These are phyloP conservation scores for Lasiodiplodia gonubiensis DNA, from an alignment of 2,329 filamentous ascomycete genomes.

Conservation along the genomic window DNA sequence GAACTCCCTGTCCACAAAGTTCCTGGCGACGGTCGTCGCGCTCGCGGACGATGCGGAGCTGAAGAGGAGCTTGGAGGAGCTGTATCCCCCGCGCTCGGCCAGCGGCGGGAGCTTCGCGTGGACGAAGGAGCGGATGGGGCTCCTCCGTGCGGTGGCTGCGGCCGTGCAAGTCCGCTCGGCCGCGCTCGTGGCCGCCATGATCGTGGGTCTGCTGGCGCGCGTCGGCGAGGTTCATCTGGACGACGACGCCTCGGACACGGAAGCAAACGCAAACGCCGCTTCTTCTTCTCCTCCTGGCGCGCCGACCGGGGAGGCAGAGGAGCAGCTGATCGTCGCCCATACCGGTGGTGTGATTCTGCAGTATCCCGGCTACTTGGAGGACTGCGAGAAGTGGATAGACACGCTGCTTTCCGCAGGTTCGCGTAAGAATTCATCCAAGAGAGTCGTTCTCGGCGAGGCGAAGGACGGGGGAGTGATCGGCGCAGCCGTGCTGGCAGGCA, in stretches of 20 bases:
- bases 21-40: constrained; percentile 72
- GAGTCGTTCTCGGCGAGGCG: constrained; percentile 59
- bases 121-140: constrained; percentile 64
- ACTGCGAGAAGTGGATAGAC: constrained; percentile 73
- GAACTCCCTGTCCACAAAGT: constrained; percentile 73
- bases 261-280: background rate
- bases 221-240: constrained; percentile 67
- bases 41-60: background rate
- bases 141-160: constrained; percentile 70
- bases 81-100: constrained; percentile 51
- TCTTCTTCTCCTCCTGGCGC: background rate
- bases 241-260: constrained; percentile 10
- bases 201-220: constrained; percentile 70
- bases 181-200: constrained; percentile 74
- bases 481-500: constrained; percentile 60
- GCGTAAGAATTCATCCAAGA: constrained; percentile 46
- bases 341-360: constrained; percentile 82
- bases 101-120: constrained; percentile 60
- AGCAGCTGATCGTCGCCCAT: constrained; percentile 77
- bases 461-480: constrained; percentile 62
- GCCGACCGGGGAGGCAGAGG: constrained; percentile 50
- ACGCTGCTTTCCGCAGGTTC: constrained; percentile 54
- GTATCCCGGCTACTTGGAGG: constrained; percentile 73
- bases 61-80: background rate
- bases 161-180: constrained; percentile 75